These are phyloP conservation scores for Caulochytrium protostelioides DNA, from an alignment of 371 early-diverging fungal species.

Conservation along the genomic window DNA sequence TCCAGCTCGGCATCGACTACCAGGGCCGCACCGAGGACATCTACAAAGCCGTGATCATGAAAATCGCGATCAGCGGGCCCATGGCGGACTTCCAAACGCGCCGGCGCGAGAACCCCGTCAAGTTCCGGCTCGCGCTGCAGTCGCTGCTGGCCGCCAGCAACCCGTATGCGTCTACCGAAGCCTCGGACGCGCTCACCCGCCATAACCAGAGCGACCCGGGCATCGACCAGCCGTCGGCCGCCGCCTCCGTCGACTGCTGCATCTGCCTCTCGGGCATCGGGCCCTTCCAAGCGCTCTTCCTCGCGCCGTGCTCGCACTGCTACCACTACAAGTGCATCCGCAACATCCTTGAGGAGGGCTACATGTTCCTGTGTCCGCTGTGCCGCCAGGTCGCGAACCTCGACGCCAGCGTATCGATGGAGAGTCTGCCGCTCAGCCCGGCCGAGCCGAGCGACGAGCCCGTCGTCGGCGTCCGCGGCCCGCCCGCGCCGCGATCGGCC, in stretches of 20 bases:
- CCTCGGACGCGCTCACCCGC: neutral
- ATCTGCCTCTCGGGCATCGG: constrained; percentile 70
- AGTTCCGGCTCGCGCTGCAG: constrained; percentile 21
- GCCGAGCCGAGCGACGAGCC: no score
- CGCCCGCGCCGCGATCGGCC: neutral
- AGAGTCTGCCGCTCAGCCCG: no score
- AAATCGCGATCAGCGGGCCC: constrained; percentile 12
- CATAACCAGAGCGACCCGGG: no score
- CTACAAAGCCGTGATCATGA: constrained; percentile 17
- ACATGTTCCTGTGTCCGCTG: constrained; percentile 57
- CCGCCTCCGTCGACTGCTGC: constrained; percentile 60
- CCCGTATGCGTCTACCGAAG: constrained; percentile 15
- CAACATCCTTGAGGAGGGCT: constrained; percentile 45
- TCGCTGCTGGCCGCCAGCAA: constrained; percentile 24
- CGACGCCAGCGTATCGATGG: constrained; percentile 66
- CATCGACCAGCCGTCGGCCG: no score
- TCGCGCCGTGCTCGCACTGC: constrained; percentile 79
- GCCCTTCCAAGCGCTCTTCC: constrained; percentile 77
- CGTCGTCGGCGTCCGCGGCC: neutral
- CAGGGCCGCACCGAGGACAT: constrained; percentile 69
- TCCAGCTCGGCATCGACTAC: constrained; percentile 89
- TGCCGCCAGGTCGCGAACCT: constrained; percentile 82
- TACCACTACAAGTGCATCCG: constrained; percentile 84
- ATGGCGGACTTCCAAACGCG: constrained; percentile 1
- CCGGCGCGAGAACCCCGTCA: constrained; percentile 1